Evolutionary conservation across 2,329 filamentous ascomycete species (phyloP).

Genomic region (Chaetomium globosum): DNA sequence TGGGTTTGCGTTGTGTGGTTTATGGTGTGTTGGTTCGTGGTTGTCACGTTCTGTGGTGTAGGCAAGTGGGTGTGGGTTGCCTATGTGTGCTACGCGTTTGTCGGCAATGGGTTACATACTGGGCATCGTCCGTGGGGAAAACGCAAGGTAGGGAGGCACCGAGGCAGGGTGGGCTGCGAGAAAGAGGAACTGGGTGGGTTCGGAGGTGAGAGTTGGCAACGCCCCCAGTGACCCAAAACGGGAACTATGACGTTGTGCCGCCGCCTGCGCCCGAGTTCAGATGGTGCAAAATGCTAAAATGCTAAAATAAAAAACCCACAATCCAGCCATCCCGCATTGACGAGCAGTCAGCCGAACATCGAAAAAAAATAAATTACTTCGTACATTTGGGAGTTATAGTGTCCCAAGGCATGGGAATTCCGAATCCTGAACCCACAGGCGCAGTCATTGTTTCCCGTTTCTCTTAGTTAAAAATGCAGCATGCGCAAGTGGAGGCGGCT

Average conservation of each 20-base stretch:
- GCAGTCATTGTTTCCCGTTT: neutral
- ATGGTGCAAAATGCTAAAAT: neutral
- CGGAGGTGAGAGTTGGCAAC: constrained; percentile 31
- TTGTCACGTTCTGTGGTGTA: neutral
- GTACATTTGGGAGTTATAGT: neutral
- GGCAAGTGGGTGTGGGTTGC: constrained; percentile 4
- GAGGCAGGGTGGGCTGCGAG: neutral
- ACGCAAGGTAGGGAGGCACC: neutral
- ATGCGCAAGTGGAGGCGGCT: constrained; percentile 2
- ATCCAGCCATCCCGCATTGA: neutral
- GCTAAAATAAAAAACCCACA: constrained; percentile 12
- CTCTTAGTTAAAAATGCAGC: neutral
- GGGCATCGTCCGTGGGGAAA: neutral
- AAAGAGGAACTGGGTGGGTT: constrained; percentile 9
- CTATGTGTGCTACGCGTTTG: constrained; percentile 8
- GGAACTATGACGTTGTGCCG: constrained; percentile 35
- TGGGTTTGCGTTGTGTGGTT: neutral
- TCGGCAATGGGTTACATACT: neutral
- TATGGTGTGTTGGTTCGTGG: neutral
- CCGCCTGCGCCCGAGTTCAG: constrained; percentile 8
- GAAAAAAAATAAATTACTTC: neutral
- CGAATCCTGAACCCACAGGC: neutral
- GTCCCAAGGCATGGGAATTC: neutral
- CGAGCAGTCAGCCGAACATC: neutral
- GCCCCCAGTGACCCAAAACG: constrained; percentile 31